Evolutionary conservation across 2,329 filamentous ascomycete genomes (phyloP), one percentile per base, ranked within the genome.

Genomic region (Neofusicoccum ribis): DNA sequence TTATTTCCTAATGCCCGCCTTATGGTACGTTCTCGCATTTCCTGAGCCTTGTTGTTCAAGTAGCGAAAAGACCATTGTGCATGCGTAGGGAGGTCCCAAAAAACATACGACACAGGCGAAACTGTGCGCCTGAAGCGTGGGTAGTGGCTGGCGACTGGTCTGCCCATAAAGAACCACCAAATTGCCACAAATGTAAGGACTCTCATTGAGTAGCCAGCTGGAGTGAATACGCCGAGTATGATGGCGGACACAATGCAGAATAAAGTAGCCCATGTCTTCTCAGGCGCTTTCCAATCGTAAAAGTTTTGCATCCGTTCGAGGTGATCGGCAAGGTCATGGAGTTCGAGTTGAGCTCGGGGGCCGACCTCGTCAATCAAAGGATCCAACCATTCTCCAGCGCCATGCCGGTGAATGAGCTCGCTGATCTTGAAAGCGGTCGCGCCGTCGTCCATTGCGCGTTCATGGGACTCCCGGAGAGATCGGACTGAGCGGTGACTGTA

Each of bases 81-180:
- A 63, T 79, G 69, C 5, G 76, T 78, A 2, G 78, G 78, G 34
- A 79, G 76, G 51, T 75, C 75, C 77, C 77, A 79, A 47, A 78
- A 74, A 4, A 74, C 68, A 73, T 75, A 79, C 51, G 73, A 72
- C 27, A 78, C 68, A 1, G 74, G 73, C 44, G 72, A 74, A 31
- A 78, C 72, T 3, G 78, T 66, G 54, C 74, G 72, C 34, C 78
- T 68, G 66, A 78, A 79, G 51, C 73, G 72, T 1, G 78, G 78
- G 63, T 75, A 74, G 34, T 67, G 67, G 64, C 76, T 74, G 1
- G 74, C 67, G 54, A 79, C 70, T 5, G 76, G 77, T 66, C 74
- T 74, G 15, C 72, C 70, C 56, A 78, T 65, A 66, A 80, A 79
- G 67, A 79, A 79, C 2, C 67, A 68, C 15, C 70, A 67, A n/a